Evolutionary conservation across 2,329 filamentous ascomycete genomes (phyloP).

Genomic region (Rhexocercosporidium sp.): DNA sequence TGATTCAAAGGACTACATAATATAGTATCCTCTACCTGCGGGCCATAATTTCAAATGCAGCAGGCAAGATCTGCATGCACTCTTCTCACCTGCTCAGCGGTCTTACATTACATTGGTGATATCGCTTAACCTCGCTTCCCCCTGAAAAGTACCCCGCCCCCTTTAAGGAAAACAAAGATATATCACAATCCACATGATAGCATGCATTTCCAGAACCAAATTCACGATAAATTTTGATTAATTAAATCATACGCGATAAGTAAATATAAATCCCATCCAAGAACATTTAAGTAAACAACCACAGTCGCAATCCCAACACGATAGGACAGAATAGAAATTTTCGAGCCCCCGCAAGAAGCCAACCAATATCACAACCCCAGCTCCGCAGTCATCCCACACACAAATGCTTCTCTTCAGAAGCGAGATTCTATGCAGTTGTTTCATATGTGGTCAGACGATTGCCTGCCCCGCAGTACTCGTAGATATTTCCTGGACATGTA

Average conservation of each 20-base stretch:
- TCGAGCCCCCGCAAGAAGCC: background rate
- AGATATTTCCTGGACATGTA: slow-evolving; percentile 28
- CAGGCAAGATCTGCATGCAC: too few species aligned
- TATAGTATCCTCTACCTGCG: too few species aligned
- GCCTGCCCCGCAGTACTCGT: slow-evolving; percentile 33
- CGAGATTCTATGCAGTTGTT: background rate
- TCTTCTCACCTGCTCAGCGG: too few species aligned
- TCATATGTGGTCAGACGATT: slow-evolving; percentile 20
- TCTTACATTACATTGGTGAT: too few species aligned
- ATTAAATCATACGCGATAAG: background rate
- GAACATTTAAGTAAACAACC: background rate
- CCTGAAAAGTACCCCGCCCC: background rate
- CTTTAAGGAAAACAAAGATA: background rate
- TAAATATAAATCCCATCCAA: background rate
- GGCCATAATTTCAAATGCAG: too few species aligned
- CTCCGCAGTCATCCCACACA: too few species aligned
- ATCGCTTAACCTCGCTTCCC: background rate
- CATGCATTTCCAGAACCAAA: too few species aligned
- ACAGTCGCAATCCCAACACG: background rate
- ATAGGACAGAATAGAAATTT: background rate
- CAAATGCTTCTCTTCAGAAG: background rate
- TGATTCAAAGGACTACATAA: too few species aligned
- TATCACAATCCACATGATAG: too few species aligned
- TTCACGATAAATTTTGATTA: background rate
- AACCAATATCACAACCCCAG: background rate